These are phyloP conservation scores for Phytophthora pseudosyringae DNA, from an alignment of 352 stramenopile genomes.

Conservation along the genomic window DNA sequence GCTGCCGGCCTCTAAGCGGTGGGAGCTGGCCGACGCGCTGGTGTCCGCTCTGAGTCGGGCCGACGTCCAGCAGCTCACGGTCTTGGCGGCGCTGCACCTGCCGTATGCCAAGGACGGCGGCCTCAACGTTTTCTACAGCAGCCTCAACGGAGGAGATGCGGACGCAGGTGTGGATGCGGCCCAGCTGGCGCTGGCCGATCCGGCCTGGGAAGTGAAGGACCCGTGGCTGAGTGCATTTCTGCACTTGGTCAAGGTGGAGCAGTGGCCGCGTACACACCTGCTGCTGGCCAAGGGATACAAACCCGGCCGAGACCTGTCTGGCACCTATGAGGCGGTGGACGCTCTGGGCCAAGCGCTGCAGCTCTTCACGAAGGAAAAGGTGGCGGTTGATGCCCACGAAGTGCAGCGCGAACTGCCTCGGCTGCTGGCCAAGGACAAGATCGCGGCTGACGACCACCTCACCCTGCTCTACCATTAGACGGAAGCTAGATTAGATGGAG, in stretches of 20 bases:
- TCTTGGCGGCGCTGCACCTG: constrained; percentile 63
- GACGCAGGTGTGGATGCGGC: constrained; percentile 5
- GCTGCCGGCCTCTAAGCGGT: constrained; percentile 34
- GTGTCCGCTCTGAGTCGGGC: constrained; percentile 41
- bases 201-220: constrained; percentile 62
- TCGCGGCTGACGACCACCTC: constrained; percentile 37
- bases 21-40: constrained; percentile 57
- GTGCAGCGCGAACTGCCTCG: constrained; percentile 38
- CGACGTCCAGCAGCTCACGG: constrained; percentile 46
- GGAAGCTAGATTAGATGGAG: constrained; percentile 15
- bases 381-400: constrained; percentile 46
- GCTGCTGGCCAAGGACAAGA: constrained; percentile 43
- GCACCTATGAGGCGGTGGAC: constrained; percentile 58
- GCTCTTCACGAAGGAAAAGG: constrained; percentile 35
- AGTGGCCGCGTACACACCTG: constrained; percentile 52
- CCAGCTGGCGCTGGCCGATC: constrained; percentile 32
- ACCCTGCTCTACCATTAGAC: constrained; percentile 61
- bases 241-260: constrained; percentile 62
- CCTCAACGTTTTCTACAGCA: constrained; percentile 53
- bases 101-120: constrained; percentile 56
- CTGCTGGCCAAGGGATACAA: constrained; percentile 72
- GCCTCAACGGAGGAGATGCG: constrained; percentile 25
- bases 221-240: constrained; percentile 55
- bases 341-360: constrained; percentile 46
- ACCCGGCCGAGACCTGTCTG: constrained; percentile 53